Evolutionary conservation across 805 yeast species (phyloP), one percentile per base, ranked within the genome.

Genomic region (Candida rishiriensis): DNA sequence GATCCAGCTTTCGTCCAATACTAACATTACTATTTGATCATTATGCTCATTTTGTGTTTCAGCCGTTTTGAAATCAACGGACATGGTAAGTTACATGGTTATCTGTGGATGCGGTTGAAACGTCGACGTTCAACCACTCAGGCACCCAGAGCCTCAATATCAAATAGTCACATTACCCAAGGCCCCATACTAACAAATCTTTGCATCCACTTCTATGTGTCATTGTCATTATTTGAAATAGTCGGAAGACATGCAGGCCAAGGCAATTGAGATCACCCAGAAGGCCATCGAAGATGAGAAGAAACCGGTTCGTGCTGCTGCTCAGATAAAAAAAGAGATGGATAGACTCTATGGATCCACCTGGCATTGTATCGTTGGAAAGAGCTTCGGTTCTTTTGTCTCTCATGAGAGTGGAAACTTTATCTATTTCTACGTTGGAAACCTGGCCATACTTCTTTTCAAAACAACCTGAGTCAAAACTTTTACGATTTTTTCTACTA

Each of bases 351-450:
- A 72, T 47, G 91, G 90, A 0, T 75, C 80, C 28, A 78, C 87
- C 34, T 86, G 93, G 95, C 91, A 86, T 60, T 87, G 83, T 2
- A 74, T 86, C 40, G 89, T 84, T 42, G 95, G 93, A 10, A 82
- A 78, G 61, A 81, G 81, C 54, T 86, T 85, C 63, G 91, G 93
- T 3, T 76, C 85, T 39, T 84, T 81, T 59, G 88, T 86, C 15
- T 82, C 90, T 11, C 93, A 86, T 57, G 69, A 85, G 62, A 79
- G 79, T 52, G 90, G 89, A 1, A 72, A 71, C 54, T 86, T 86
- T 56, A 69, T 80, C 11, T 85, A 86, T 57, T 83, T 80, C 56
- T 85, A 84, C 65, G 71, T 83, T 51, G 90, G 81, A 31, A 78
- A 79, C 35, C 65, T 75, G 42, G 93, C 93, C 3, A 74, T 83